These are phyloP conservation scores for Teratosphaeria epicoccoides DNA, from an alignment of 2,329 filamentous ascomycete species.

Conservation along the genomic window DNA sequence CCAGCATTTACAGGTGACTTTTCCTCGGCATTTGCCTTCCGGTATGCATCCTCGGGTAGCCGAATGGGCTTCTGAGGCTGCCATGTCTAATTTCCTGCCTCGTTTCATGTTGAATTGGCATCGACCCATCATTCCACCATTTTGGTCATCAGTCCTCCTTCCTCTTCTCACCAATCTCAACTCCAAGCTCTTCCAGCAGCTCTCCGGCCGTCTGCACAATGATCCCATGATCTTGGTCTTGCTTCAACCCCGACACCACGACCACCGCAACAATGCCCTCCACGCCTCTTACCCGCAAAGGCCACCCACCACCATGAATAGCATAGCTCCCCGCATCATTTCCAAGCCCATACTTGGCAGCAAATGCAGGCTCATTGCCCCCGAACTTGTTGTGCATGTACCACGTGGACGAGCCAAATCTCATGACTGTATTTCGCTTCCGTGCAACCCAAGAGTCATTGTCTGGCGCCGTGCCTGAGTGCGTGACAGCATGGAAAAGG, in stretches of 20 bases:
- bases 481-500: constrained; percentile 60
- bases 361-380: constrained; percentile 55
- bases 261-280: constrained; percentile 67
- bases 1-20: too few species aligned
- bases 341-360: constrained; percentile 53
- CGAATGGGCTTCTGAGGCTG: too few species aligned
- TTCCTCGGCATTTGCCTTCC: too few species aligned
- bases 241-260: constrained; percentile 64
- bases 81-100: neutral
- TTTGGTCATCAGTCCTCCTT: constrained; percentile 32
- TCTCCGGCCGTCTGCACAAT: constrained; percentile 59
- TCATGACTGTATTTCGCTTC: constrained; percentile 61
- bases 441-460: constrained; percentile 45
- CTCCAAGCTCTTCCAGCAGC: constrained; percentile 30
- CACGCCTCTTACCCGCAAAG: constrained; percentile 59
- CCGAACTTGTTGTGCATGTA: constrained; percentile 57
- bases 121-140: too few species aligned
- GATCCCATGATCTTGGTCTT: constrained; percentile 67
- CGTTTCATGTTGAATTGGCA: too few species aligned
- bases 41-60: too few species aligned
- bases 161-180: constrained; percentile 26
- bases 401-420: constrained; percentile 63
- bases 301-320: constrained; percentile 68
- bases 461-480: constrained; percentile 58
- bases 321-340: constrained; percentile 45